Evolutionary conservation across 768 basidiomycete species (phyloP).

Genomic region (Amanita rubescens): DNA sequence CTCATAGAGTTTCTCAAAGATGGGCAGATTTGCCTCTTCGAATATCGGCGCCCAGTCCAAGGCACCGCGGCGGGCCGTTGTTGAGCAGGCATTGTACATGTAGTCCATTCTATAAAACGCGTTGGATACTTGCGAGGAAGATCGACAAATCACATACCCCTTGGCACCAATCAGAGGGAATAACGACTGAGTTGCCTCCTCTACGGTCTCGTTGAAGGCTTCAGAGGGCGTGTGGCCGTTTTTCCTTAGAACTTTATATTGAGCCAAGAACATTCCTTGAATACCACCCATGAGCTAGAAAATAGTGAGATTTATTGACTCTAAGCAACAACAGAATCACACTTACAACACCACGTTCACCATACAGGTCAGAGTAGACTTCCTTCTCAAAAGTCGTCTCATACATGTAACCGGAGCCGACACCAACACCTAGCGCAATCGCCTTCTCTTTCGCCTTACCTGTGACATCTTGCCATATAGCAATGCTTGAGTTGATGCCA

Average conservation of each 20-base stretch:
- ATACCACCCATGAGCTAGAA: constrained; percentile 92
- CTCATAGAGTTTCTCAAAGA: constrained; percentile 94
- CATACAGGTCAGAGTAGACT: constrained; percentile 98
- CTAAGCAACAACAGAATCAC: not conserved
- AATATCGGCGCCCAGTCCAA: constrained; percentile 99
- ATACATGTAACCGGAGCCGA: constrained; percentile 97
- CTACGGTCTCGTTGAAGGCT: constrained; percentile 99
- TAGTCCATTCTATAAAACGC: constrained; percentile 76
- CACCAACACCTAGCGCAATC: constrained; percentile 84
- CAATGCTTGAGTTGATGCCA: constrained; percentile 92
- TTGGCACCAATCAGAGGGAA: constrained; percentile 95
- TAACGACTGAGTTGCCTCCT: constrained; percentile 98
- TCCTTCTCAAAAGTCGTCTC: constrained; percentile 99
- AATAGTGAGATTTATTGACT: constrained; percentile 9
- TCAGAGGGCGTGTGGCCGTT: constrained; percentile 97
- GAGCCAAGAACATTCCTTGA: constrained; percentile 98
- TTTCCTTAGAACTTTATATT: constrained; percentile 95
- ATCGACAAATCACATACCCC: constrained; percentile 47
- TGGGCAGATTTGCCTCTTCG: constrained; percentile 87
- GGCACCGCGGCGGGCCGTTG: constrained; percentile 96
- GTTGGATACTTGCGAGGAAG: not conserved
- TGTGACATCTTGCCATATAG: constrained; percentile 96
- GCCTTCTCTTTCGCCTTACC: constrained; percentile 98
- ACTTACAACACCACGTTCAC: constrained; percentile 98
- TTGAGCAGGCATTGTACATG: constrained; percentile 99